Evolutionary conservation across 2,329 filamentous ascomycete genomes (phyloP).

Genomic region (Claviceps sp.): DNA sequence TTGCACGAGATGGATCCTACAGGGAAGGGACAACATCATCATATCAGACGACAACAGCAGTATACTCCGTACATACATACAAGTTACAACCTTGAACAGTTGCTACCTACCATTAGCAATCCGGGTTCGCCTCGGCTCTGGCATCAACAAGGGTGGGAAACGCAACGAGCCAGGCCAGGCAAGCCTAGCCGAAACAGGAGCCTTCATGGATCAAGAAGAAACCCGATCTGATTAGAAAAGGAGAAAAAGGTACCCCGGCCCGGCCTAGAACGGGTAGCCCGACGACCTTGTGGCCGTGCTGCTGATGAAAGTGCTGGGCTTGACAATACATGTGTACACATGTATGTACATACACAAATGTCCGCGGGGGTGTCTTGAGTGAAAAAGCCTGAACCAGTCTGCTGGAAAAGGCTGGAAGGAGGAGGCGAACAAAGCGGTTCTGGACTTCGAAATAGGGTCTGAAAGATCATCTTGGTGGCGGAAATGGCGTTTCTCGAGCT

Average conservation of each 20-base stretch:
- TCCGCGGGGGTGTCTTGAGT: neutral
- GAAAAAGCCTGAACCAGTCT: neutral
- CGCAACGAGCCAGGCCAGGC: neutral
- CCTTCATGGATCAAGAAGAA: neutral
- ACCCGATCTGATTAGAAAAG: neutral
- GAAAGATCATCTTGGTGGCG: constrained; percentile 12
- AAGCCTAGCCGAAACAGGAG: neutral
- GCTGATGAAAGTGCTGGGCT: too few relatives aligned
- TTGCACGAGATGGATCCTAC: too few relatives aligned
- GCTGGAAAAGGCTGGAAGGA: neutral
- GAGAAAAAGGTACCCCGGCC: neutral
- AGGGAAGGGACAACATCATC: too few relatives aligned
- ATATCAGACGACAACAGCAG: too few relatives aligned
- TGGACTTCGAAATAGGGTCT: constrained; percentile 5
- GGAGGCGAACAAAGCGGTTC: neutral
- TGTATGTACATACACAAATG: neutral
- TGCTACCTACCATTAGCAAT: too few relatives aligned
- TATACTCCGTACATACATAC: too few relatives aligned
- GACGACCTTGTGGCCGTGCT: neutral
- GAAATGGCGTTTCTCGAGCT: constrained; percentile 6
- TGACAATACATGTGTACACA: neutral
- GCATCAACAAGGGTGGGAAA: constrained; percentile 2
- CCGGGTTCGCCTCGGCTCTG: neutral
- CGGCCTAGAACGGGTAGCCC: constrained; percentile 1
- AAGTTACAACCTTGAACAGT: too few relatives aligned